phyloP scores from a whole-genome alignment of 768 basidiomycete genomes.

The Ramaria sp. region DNA sequence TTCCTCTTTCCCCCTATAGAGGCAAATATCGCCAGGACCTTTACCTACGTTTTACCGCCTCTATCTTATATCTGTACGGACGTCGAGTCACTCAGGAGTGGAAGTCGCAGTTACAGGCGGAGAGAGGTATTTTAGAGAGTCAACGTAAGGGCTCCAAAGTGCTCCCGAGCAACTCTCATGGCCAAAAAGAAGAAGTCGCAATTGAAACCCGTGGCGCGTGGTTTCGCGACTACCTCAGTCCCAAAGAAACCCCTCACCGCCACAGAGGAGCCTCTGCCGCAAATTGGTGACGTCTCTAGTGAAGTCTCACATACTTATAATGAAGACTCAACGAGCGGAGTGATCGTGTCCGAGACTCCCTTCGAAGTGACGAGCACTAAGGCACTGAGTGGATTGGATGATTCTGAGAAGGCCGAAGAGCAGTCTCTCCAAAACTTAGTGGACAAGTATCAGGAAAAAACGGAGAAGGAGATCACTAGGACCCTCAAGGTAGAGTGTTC shows the following conservation, averaged over 20 bases:
- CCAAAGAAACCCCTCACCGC: constrained; percentile 47
- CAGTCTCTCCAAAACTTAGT: constrained; percentile 19
- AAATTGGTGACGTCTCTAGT: constrained; percentile 17
- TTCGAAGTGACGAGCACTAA: constrained; percentile 1
- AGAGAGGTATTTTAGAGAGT: neutral
- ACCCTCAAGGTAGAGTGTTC: constrained; percentile 48
- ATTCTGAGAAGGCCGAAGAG: constrained; percentile 23
- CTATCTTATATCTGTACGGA: neutral
- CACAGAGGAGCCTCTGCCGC: constrained; percentile 14
- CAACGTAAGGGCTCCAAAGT: neutral
- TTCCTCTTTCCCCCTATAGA: neutral
- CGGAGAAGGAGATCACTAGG: constrained; percentile 72
- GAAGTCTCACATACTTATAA: neutral
- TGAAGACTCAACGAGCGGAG: neutral
- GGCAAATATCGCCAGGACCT: neutral
- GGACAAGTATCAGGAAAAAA: constrained; percentile 78
- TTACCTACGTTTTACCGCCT: neutral
- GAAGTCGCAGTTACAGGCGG: neutral
- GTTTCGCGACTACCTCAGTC: constrained; percentile 64
- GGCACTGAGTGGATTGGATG: constrained; percentile 20
- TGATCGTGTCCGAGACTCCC: constrained; percentile 4
- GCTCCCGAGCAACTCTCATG: constrained; percentile 28
- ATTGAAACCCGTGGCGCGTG: constrained; percentile 60
- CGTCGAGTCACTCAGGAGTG: neutral
- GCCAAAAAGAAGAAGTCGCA: constrained; percentile 82